Conservation (phyloP, 1,284 basidiomycete genomes). For the Moesziomyces globuligerus region DNA sequence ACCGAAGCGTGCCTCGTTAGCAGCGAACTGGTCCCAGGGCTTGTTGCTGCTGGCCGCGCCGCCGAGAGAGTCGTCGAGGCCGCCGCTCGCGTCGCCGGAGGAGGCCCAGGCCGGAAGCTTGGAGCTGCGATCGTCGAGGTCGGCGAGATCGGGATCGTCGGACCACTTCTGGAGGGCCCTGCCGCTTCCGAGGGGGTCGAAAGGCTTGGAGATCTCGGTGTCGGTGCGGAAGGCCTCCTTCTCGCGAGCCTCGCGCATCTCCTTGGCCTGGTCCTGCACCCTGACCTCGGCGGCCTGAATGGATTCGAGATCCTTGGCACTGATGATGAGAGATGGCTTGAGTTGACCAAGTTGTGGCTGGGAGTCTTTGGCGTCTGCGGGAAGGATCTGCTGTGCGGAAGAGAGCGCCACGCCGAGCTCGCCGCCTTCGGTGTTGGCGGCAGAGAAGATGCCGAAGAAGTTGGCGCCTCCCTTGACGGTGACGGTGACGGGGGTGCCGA, state of each 20-base stretch:
- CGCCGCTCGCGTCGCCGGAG: slow-evolving; percentile 10
- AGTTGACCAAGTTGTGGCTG: slow-evolving; percentile 44
- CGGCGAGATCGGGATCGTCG: slow-evolving; percentile 51
- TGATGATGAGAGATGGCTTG: slow-evolving; percentile 48
- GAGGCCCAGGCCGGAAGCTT: slow-evolving; percentile 38
- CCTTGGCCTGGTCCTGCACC: slow-evolving; percentile 51
- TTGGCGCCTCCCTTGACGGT: slow-evolving; percentile 49
- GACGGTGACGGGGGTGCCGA: slow-evolving; percentile 58
- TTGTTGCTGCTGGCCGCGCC: slow-evolving; percentile 9
- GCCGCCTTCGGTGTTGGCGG: slow-evolving; percentile 47
- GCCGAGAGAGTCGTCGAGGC: slow-evolving; percentile 23
- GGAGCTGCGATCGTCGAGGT: slow-evolving; percentile 34
- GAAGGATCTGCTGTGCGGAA: slow-evolving; percentile 51
- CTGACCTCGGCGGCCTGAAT: slow-evolving; percentile 50
- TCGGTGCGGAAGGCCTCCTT: slow-evolving; percentile 60
- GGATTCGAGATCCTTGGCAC: slow-evolving; percentile 52
- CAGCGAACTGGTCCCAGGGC: slow-evolving; percentile 95
- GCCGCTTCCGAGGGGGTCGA: slow-evolving; percentile 50
- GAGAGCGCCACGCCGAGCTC: slow-evolving; percentile 56
- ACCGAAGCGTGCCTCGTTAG: slow-evolving; percentile 91
- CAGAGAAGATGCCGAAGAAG: slow-evolving; percentile 62
- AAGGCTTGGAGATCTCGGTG: slow-evolving; percentile 56
- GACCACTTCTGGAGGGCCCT: slow-evolving; percentile 57
- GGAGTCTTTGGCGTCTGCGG: slow-evolving; percentile 19
- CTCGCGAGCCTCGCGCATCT: slow-evolving; percentile 43